Evolutionary conservation across 768 basidiomycete species (phyloP).

Genomic region (Suillus weaverae): DNA sequence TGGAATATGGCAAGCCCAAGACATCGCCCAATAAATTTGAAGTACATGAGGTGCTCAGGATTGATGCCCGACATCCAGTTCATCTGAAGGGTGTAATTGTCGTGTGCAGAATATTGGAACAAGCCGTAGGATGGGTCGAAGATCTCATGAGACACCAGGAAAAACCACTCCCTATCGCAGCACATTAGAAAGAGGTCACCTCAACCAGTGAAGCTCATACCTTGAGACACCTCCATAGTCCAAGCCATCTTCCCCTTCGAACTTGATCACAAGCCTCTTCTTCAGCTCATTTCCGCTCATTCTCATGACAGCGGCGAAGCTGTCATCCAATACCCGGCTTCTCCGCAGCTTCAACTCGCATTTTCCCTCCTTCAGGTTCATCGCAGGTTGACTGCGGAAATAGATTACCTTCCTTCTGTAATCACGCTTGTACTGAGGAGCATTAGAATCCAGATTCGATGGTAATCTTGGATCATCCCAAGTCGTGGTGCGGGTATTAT

Average conservation of each 20-base stretch:
- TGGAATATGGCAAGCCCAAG: conserved; percentile 79
- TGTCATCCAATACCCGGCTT: conserved; percentile 81
- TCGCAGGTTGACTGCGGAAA: conserved; percentile 87
- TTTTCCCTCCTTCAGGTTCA: conserved; percentile 75
- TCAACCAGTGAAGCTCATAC: conserved; percentile 30
- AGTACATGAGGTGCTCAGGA: conserved; percentile 76
- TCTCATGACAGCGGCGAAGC: conserved; percentile 83
- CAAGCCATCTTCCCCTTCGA: conserved; percentile 78
- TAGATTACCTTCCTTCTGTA: conserved; percentile 91
- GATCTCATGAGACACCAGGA: conserved; percentile 79
- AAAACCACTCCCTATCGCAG: conserved; percentile 74
- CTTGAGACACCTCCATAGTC: conserved; percentile 79
- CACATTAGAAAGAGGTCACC: conserved; percentile 6
- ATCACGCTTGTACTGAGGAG: conserved; percentile 95
- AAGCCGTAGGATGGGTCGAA: conserved; percentile 83
- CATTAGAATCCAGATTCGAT: conserved; percentile 77
- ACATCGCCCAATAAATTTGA: conserved; percentile 77
- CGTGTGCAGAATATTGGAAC: conserved; percentile 78
- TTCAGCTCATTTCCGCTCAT: conserved; percentile 70
- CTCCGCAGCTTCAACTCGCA: conserved; percentile 86
- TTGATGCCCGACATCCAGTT: conserved; percentile 76
- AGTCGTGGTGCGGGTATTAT: conserved; percentile 84
- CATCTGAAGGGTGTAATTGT: conserved; percentile 81
- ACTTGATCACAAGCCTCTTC: conserved; percentile 68
- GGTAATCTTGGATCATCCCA: conserved; percentile 94